Percentiles rank a stretch among this genome's conserved stretches.
Conservation (phyloP, 441 rosid species). For the Erodium chrysanthum region DNA sequence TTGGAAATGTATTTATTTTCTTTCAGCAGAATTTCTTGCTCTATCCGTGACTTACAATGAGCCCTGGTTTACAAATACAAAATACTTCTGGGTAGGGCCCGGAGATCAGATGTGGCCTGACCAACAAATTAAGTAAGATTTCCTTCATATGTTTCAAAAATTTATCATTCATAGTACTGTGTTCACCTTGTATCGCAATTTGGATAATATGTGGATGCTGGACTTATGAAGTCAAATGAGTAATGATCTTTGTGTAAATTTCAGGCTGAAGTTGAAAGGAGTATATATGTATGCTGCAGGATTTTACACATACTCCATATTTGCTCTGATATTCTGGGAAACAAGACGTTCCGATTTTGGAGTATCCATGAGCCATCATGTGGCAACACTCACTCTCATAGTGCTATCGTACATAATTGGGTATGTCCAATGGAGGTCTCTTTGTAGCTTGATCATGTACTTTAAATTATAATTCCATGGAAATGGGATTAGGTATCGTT, state of each 20-base stretch:
- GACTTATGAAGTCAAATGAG: conserved; percentile 13
- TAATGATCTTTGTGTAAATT: conserved; percentile 15
- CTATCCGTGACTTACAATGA: conserved; percentile 62
- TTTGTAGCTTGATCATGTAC: conserved; percentile 7
- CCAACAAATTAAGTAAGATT: conserved; percentile 70
- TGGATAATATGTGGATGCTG: conserved; percentile 1
- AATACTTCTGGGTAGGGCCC: conserved; percentile 81
- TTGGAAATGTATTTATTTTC: conserved; percentile 81
- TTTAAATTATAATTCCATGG: neutral
- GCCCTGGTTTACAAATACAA: conserved; percentile 77
- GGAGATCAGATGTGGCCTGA: conserved; percentile 90
- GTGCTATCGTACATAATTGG: conserved; percentile 74
- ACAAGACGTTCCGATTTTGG: conserved; percentile 93
- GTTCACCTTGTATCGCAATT: neutral
- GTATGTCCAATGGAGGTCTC: conserved; percentile 29
- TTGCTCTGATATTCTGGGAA: conserved; percentile 91
- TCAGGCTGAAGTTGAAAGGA: conserved; percentile 72
- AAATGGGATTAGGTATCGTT: conserved; percentile 6
- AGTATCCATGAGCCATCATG: conserved; percentile 90
- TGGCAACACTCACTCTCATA: conserved; percentile 68
- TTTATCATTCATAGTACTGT: no score
- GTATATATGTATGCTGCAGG: conserved; percentile 86
- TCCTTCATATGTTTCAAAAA: neutral
- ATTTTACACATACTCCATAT: conserved; percentile 85
- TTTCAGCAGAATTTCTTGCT: conserved; percentile 71